Base-by-base conservation (phyloP, 768 basidiomycete genomes). In the Suillus bovinus region DNA sequence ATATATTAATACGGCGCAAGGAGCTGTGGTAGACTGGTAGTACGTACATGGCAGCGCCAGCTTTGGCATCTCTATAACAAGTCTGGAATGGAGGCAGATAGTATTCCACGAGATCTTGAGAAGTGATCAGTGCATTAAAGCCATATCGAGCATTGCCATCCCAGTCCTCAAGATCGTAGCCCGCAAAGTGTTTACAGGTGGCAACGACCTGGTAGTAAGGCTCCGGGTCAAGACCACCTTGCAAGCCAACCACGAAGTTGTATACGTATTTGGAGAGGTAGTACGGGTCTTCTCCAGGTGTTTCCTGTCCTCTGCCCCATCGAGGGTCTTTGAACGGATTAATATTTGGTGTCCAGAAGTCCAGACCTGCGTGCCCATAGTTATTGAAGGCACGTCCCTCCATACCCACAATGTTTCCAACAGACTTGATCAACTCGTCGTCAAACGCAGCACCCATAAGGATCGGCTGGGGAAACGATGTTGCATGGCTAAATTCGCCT, bases 301-400 rank as follows among this genome's bases (percentile, higher is more conserved):
- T 86, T 71, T 86, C 86, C 65, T 85, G 84, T 0, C 84, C 84
- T 50, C 85, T 76, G 7, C 85, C 85, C 85, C 86, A 86, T 14
- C 84, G 83, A 47, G 86, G 85, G 63, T 87, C 86, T 61, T 80
- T 84, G 78, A 86, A 86, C 0, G 85, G 71, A 62, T 72, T 73
- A 42, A 76, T 72, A 63, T 86, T 86, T 6, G 84, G 85, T 0
- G 85, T 85, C 69, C 80, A 86, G 68, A 78, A 85, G 69, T 85
- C 82, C 36, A 85, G 70, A 0, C 84, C 85, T 4, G 84, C 82
- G 13, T 79, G 77, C 13, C 79, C 80, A 33, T 70, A 75, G 58
- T 86, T 87, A 70, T 82, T 84, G 77, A 85, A 86, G 3, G 84
- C 84, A 14, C 85, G 79, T 1, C 81, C 82, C 67, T 87, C 84